phyloP scores from a whole-genome alignment of 371 early-diverging fungal genomes.

The Dichotomocladium elegans region DNA sequence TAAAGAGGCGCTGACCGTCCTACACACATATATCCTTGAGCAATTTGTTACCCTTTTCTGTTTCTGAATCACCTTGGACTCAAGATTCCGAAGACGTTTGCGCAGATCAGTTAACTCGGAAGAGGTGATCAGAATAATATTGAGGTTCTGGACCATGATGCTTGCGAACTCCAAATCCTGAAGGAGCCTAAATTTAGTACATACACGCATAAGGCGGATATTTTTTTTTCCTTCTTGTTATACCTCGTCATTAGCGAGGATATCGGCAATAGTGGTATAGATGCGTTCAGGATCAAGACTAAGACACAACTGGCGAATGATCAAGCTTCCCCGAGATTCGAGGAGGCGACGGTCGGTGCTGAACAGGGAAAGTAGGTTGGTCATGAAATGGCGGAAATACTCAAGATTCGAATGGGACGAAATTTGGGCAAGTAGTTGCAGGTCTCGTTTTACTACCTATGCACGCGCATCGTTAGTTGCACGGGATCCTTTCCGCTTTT shows the following conservation, averaged over 20 bases:
- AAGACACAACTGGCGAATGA: conserved; percentile 84
- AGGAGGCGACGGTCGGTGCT: conserved; percentile 77
- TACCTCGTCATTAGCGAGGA: conserved; percentile 71
- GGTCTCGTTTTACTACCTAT: conserved; percentile 76
- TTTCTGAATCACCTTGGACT: conserved; percentile 54
- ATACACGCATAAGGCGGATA: too few relatives aligned
- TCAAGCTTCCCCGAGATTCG: conserved; percentile 82
- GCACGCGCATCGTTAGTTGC: neutral
- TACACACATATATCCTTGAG: neutral
- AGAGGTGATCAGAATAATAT: conserved; percentile 87
- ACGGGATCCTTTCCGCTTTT: neutral
- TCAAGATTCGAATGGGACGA: conserved; percentile 71
- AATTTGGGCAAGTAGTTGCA: conserved; percentile 89
- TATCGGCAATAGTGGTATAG: conserved; percentile 78
- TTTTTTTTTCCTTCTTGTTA: neutral
- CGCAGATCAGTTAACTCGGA: conserved; percentile 80
- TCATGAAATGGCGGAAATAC: conserved; percentile 77
- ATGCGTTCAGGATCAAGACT: conserved; percentile 83
- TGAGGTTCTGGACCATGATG: conserved; percentile 91
- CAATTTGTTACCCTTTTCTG: neutral
- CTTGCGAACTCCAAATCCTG: conserved; percentile 81
- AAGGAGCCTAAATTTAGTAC: neutral
- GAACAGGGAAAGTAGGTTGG: conserved; percentile 75
- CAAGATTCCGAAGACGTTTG: conserved; percentile 65
- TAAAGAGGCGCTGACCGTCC: conserved; percentile 72